These are phyloP conservation scores for Corylus avellana DNA, from an alignment of 306 rosid species.

Conservation along the genomic window DNA sequence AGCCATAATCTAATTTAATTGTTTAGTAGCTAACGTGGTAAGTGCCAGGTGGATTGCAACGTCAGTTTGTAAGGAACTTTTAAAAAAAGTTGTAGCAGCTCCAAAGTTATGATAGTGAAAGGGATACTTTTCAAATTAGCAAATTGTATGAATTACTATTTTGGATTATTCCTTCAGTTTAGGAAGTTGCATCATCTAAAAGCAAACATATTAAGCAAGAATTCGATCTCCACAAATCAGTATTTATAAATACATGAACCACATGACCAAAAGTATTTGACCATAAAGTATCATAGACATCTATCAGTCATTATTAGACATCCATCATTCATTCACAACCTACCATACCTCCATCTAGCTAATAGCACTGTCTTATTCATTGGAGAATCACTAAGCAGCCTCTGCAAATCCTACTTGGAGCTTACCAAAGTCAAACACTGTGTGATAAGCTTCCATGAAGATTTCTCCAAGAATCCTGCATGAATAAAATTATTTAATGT, in stretches of 20 bases:
- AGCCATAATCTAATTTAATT: too few species aligned
- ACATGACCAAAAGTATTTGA: background rate
- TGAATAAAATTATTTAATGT: background rate
- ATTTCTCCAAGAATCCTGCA: conserved; percentile 14
- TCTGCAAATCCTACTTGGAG: conserved; percentile 24
- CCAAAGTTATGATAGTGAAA: too few species aligned
- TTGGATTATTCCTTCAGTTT: background rate
- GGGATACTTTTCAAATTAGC: too few species aligned
- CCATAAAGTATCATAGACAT: background rate
- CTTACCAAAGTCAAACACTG: conserved; percentile 14
- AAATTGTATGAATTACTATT: too few species aligned
- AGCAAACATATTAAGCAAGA: too few species aligned
- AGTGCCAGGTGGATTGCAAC: too few species aligned
- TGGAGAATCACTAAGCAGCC: conserved; percentile 4
- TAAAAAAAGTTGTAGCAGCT: too few species aligned
- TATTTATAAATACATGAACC: background rate
- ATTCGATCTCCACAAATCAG: background rate
- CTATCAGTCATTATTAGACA: background rate
- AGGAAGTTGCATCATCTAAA: background rate
- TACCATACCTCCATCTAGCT: background rate
- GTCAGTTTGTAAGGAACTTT: too few species aligned
- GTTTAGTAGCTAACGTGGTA: too few species aligned
- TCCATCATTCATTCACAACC: background rate
- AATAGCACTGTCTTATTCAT: background rate
- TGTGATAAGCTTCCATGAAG: conserved; percentile 20